phyloP scores from a whole-genome alignment of 1,284 basidiomycete species.

The Moesziomyces antarcticus region DNA sequence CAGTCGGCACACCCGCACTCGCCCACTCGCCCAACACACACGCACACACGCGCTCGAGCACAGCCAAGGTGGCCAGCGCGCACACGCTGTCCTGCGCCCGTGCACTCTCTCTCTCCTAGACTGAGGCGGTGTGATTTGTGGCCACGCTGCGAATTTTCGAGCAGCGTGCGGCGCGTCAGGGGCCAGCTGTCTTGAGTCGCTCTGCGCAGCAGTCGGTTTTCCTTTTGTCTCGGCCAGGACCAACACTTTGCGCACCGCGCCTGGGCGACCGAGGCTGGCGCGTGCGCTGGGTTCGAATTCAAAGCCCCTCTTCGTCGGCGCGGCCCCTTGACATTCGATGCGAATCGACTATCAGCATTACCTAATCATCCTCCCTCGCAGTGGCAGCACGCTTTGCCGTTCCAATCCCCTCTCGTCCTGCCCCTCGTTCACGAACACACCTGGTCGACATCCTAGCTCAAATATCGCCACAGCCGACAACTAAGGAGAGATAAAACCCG shows the following conservation, averaged over 20 bases:
- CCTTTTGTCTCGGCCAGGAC: not conserved
- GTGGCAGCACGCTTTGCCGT: no score
- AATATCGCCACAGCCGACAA: no score
- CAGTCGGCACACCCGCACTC: no score
- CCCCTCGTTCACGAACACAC: no score
- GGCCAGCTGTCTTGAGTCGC: not conserved
- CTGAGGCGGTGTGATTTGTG: not conserved
- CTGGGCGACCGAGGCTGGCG: not conserved
- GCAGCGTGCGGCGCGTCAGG: not conserved
- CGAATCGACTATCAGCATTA: not conserved
- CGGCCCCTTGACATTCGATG: conserved; percentile 1
- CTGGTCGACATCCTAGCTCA: no score
- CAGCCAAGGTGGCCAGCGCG: no score
- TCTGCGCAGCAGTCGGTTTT: not conserved
- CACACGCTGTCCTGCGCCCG: no score
- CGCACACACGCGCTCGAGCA: no score
- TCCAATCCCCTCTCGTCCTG: no score
- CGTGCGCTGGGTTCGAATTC: conserved; percentile 15
- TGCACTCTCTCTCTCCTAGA: no score
- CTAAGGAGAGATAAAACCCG: no score
- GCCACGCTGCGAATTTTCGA: not conserved
- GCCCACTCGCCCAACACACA: no score
- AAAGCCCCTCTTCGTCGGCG: conserved; percentile 5
- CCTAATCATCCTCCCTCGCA: not conserved
- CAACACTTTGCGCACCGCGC: conserved; percentile 2